These are phyloP conservation scores for Gliomastix tumulicola DNA, from an alignment of 2,329 filamentous ascomycete genomes.

Conservation along the genomic window DNA sequence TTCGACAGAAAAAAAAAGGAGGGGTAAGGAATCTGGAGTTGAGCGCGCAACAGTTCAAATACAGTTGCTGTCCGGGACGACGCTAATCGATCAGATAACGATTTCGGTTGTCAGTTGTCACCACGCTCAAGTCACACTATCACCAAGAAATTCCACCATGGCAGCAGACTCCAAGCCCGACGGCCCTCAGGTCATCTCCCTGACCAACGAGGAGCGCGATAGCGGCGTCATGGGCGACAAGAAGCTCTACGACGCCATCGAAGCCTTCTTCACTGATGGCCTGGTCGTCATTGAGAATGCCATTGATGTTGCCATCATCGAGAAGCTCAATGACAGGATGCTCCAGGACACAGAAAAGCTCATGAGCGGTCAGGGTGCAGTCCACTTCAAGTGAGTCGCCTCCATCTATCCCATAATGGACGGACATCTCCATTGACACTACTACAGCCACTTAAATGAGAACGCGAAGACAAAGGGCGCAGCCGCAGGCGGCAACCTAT, in stretches of 20 bases:
- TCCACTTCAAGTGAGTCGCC: conserved; percentile 8
- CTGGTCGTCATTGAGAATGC: conserved; percentile 16
- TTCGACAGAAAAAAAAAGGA: no score
- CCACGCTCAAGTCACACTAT: no score
- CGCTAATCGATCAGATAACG: no score
- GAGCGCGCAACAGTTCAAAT: no score
- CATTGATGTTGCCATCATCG: conserved; percentile 14
- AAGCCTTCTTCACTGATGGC: conserved; percentile 15
- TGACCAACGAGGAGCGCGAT: conserved; percentile 14
- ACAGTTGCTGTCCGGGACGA: no score
- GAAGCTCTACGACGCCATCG: conserved; percentile 15
- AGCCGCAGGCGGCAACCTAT: conserved; percentile 12
- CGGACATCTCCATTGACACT: not conserved
- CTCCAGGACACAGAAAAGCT: conserved; percentile 12
- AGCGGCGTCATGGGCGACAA: conserved; percentile 13
- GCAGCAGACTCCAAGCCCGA: conserved; percentile 1
- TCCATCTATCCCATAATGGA: not conserved
- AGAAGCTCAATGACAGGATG: conserved; percentile 15
- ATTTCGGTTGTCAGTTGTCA: no score
- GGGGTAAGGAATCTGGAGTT: no score
- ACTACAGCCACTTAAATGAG: conserved; percentile 10
- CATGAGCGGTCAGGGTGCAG: conserved; percentile 9
- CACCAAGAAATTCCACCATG: no score
- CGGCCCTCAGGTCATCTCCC: conserved; percentile 4
- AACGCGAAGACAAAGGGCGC: conserved; percentile 10